A percentile compares a stretch with the other conserved stretches of the same genome.
Conservation (phyloP, 768 basidiomycete species). For the Mycena haematopus region DNA sequence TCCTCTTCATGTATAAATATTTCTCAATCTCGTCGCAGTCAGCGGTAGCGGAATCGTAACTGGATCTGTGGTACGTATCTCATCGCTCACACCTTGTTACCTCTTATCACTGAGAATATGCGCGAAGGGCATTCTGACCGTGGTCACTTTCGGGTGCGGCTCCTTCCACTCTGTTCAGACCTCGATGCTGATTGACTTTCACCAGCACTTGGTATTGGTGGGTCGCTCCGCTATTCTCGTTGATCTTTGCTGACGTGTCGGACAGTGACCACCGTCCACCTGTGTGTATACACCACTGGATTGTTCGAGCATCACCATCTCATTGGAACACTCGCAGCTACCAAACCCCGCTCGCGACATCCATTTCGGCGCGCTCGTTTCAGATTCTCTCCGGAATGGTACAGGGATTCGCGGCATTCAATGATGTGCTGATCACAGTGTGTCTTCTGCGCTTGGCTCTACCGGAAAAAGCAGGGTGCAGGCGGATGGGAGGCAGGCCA, state of each 20-base stretch:
- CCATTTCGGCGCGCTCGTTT: constrained; percentile 21
- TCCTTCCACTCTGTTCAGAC: too few relatives aligned
- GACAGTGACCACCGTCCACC: constrained; percentile 21
- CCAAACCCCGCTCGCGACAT: constrained; percentile 15
- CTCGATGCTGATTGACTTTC: not conserved
- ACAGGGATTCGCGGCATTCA: constrained; percentile 23
- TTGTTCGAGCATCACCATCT: not conserved
- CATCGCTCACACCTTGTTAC: too few relatives aligned
- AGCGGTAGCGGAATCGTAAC: constrained; percentile 8
- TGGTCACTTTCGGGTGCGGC: constrained; percentile 24
- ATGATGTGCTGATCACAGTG: constrained; percentile 24
- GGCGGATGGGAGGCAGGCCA: constrained; percentile 5
- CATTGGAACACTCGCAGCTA: constrained; percentile 2
- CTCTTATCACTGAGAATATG: not conserved
- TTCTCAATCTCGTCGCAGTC: not conserved
- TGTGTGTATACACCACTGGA: constrained; percentile 3
- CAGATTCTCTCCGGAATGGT: constrained; percentile 24
- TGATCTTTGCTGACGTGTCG: too few relatives aligned
- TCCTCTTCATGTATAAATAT: not conserved
- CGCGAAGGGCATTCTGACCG: constrained; percentile 4
- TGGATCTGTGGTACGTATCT: constrained; percentile 8
- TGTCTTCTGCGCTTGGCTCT: constrained; percentile 24
- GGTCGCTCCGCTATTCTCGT: not conserved
- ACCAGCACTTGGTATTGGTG: constrained; percentile 26
- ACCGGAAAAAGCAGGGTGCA: constrained; percentile 13